Evolutionary conservation across 2,329 filamentous ascomycete species (phyloP).

Genomic region (Gremmenia infestans): DNA sequence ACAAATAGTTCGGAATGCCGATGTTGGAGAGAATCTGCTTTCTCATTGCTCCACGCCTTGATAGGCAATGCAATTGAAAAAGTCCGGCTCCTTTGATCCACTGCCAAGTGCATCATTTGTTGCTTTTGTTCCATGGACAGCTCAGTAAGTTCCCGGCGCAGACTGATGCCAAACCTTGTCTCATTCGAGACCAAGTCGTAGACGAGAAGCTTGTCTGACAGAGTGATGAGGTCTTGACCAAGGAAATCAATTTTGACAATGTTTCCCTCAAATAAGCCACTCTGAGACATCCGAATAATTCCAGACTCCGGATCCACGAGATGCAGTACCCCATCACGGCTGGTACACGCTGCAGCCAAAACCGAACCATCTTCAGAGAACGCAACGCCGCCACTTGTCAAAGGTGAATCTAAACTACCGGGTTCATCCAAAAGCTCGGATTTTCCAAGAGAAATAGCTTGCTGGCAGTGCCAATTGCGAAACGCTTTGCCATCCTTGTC

Average conservation of each 20-base stretch:
- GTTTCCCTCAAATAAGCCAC: slow-evolving; percentile 60
- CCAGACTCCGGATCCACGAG: slow-evolving; percentile 71
- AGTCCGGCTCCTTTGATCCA: slow-evolving; percentile 59
- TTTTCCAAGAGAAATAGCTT: slow-evolving; percentile 46
- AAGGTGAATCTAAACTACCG: slow-evolving; percentile 23
- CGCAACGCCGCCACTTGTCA: slow-evolving; percentile 56
- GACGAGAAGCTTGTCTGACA: slow-evolving; percentile 69
- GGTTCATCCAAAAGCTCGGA: slow-evolving; percentile 30
- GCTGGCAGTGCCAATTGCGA: slow-evolving; percentile 70
- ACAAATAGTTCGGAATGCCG: slow-evolving; percentile 51
- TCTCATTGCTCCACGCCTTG: slow-evolving; percentile 8
- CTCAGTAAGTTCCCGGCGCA: slow-evolving; percentile 41
- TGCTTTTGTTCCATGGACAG: slow-evolving; percentile 33
- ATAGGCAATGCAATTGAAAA: slow-evolving; percentile 56
- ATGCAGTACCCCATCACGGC: slow-evolving; percentile 60
- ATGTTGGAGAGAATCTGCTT: slow-evolving; percentile 37
- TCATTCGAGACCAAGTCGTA: slow-evolving; percentile 82
- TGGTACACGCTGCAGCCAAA: slow-evolving; percentile 62
- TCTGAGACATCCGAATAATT: slow-evolving; percentile 59
- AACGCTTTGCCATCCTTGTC: slow-evolving; percentile 53
- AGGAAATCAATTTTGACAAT: slow-evolving; percentile 67
- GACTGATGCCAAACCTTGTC: slow-evolving; percentile 59
- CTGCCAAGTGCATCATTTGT: slow-evolving; percentile 61
- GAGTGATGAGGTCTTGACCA: slow-evolving; percentile 66
- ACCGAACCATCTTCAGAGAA: slow-evolving; percentile 84